Percentiles rank a stretch among this genome's conserved stretches.
These are phyloP conservation scores for Candida tallmaniae DNA, from an alignment of 805 yeast genomes.

Conservation along the genomic window DNA sequence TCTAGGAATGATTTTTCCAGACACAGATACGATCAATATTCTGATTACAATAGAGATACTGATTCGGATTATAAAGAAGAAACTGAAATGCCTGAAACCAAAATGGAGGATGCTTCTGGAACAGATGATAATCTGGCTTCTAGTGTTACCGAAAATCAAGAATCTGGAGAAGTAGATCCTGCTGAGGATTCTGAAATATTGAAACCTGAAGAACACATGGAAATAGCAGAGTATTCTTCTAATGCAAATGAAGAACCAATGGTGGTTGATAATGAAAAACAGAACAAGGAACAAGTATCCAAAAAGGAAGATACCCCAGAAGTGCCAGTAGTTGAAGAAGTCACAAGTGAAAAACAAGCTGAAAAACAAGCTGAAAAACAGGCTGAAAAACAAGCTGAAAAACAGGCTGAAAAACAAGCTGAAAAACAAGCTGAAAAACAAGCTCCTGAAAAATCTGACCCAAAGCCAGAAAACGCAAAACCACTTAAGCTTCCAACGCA, in stretches of 20 bases:
- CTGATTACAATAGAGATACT: constrained; percentile 10
- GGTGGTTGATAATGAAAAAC: not conserved
- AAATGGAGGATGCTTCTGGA: too few species aligned
- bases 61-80: too few species aligned
- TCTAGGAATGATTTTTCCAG: constrained; percentile 12
- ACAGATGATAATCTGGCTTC: too few species aligned
- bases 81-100: too few species aligned
- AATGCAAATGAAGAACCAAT: not conserved
- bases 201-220: not conserved
- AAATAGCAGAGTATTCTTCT: not conserved
- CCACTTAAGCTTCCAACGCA: not conserved
- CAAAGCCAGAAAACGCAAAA: not conserved
- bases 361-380: not conserved
- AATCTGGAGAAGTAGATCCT: not conserved
- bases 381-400: not conserved
- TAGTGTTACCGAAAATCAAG: too few species aligned
- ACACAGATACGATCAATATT: constrained; percentile 29
- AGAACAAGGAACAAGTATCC: not conserved
- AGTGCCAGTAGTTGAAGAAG: constrained; percentile 1
- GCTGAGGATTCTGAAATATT: not conserved
- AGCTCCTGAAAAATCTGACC: not conserved
- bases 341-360: constrained; percentile 1
- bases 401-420: not conserved
- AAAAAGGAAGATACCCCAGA: constrained; percentile 1
- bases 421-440: not conserved